Conservation (phyloP, 306 rosid genomes). For the Dicorynia guianensis region DNA sequence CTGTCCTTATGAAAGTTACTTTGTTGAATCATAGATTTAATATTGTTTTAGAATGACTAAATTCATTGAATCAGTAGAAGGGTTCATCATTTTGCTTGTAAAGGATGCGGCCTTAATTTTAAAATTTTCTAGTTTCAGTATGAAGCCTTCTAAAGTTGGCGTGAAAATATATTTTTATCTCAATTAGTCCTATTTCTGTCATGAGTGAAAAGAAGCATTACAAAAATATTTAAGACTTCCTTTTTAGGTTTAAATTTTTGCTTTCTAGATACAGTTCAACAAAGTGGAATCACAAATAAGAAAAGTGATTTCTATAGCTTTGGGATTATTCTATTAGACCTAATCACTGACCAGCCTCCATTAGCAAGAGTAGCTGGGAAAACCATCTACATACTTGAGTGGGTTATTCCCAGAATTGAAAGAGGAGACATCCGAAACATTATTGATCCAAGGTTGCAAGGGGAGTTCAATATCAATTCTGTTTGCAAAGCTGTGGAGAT, state of each 20-base stretch:
- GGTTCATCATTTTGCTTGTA: too few species aligned
- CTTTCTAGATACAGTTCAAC: not conserved
- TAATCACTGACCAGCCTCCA: slow-evolving; percentile 34
- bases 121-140: not conserved
- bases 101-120: too few species aligned
- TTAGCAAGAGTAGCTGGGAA: not conserved
- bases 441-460: too few species aligned
- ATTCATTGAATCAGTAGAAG: too few species aligned
- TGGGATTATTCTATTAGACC: slow-evolving; percentile 39
- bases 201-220: not conserved
- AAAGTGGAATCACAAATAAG: not conserved
- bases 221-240: not conserved
- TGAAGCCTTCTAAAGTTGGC: not conserved
- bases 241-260: too few species aligned
- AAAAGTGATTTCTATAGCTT: slow-evolving; percentile 45
- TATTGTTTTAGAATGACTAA: too few species aligned
- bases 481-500: too few species aligned
- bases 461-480: too few species aligned
- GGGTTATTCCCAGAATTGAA: slow-evolving; percentile 25
- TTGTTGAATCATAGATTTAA: too few species aligned
- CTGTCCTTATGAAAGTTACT: too few species aligned
- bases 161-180: too few species aligned
- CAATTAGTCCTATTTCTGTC: not conserved
- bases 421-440: too few species aligned
- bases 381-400: not conserved